phyloP scores from a whole-genome alignment of 2,329 filamentous ascomycete species.

The Aureobasidium namibiae region DNA sequence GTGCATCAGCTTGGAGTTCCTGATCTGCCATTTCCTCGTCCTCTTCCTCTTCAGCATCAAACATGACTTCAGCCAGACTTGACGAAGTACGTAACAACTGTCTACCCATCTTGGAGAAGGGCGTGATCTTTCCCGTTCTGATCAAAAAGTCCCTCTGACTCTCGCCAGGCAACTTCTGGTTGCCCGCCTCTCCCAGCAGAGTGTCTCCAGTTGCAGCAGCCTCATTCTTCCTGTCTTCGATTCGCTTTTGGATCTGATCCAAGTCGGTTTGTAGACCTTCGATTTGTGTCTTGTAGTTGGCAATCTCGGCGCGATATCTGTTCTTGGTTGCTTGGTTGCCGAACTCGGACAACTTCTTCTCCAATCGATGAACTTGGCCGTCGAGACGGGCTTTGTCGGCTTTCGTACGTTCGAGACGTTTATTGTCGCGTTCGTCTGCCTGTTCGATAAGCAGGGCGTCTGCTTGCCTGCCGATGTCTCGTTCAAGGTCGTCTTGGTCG shows the following conservation, averaged over 20 bases:
- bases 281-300: slow-evolving; percentile 57
- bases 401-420: slow-evolving; percentile 51
- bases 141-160: slow-evolving; percentile 83
- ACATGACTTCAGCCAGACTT: slow-evolving; percentile 65
- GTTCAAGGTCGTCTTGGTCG: slow-evolving; percentile 83
- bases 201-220: slow-evolving; percentile 32
- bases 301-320: slow-evolving; percentile 57
- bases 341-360: slow-evolving; percentile 49
- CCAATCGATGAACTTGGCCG: slow-evolving; percentile 53
- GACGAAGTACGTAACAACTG: slow-evolving; percentile 56
- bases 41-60: slow-evolving; percentile 71
- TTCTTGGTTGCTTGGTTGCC: slow-evolving; percentile 47
- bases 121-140: slow-evolving; percentile 93
- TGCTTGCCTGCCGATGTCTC: slow-evolving; percentile 67
- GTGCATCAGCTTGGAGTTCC: slow-evolving; percentile 21
- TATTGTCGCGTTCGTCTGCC: slow-evolving; percentile 55
- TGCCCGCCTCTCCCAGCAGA: slow-evolving; percentile 37
- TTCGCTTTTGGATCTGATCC: slow-evolving; percentile 69
- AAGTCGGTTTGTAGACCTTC: slow-evolving; percentile 62
- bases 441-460: slow-evolving; percentile 53
- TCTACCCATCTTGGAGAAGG: slow-evolving; percentile 72
- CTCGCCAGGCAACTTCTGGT: slow-evolving; percentile 65
- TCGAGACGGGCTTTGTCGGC: slow-evolving; percentile 51
- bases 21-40: slow-evolving; percentile 31
- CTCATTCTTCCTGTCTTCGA: slow-evolving; percentile 58